Evolutionary conservation across 129 eudicot species (phyloP), one percentile per base, ranked within the genome.

Genomic region (carrot (Daucus carota)): DNA sequence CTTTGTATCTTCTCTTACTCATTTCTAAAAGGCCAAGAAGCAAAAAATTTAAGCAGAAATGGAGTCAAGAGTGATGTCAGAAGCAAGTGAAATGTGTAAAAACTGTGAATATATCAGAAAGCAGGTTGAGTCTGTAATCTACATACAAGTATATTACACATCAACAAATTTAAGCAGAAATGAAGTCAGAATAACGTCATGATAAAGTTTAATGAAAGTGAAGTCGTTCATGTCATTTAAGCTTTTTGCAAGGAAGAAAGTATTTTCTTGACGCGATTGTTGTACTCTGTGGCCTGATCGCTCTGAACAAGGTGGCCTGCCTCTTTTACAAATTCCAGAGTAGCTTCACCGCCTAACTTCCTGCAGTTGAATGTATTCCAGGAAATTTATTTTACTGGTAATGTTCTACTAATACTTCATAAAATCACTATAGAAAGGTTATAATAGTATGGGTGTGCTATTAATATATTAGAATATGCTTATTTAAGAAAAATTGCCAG

Each of bases 281-380:
- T 69, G 18, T 69, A 69, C 47, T 34, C 73, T 18, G 73, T 11
- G 4, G 46, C 73, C 28, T 69, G 73, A 38, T 69, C 73, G n/a
- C 1, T 33, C 38, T 69, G 73, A 69, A 69, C 73, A 24, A 69
- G 73, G 73, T 69, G 73, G 20, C 73, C 73, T 38, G 73, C 73
- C 73, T 69, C 73, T 41, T 69, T 69, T 22, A 69, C 73, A 10
- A 69, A 69, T 69, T 69, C 73, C 47, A 69, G 47, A 38, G 47
- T 69, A 69, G 47, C 73, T 2, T 22, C 28, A 2, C 8, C 47
- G 28, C 46, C 73, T n/a, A 69, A 20, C 44, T 69, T 46, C 45
- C 73, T 69, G 73, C 73, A 69, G 17, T 20, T 41, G 24, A 34
- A 65, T 32, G 29, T 24, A 57, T 24, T 20, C 59, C 59, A 50